phyloP scores from a whole-genome alignment of 805 yeast genomes.

The Candida nonsorbophila region DNA sequence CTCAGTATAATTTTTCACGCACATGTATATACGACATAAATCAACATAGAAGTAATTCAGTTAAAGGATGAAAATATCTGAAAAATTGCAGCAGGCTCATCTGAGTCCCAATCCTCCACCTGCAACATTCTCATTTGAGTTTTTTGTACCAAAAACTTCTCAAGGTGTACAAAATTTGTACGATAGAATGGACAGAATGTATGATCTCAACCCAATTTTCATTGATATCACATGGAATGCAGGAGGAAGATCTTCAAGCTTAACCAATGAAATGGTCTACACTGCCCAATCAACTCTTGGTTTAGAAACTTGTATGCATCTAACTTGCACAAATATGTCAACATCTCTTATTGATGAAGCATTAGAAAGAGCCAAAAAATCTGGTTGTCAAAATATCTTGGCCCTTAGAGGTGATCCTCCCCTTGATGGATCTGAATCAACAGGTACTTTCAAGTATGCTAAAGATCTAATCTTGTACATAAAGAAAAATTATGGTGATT shows the following conservation, averaged over 20 bases:
- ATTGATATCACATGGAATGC: slow-evolving; percentile 99
- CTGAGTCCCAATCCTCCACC: slow-evolving; percentile 33
- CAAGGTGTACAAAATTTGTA: slow-evolving; percentile 95
- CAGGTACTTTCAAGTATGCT: slow-evolving; percentile 85
- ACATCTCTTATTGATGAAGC: slow-evolving; percentile 77
- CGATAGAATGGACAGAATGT: slow-evolving; percentile 98
- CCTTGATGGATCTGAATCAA: slow-evolving; percentile 61
- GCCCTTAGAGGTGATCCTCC: slow-evolving; percentile 98
- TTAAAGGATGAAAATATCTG: slow-evolving; percentile 38
- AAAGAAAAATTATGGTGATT: slow-evolving; percentile 70
- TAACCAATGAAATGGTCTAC: slow-evolving; percentile 88
- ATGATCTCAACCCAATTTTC: slow-evolving; percentile 82
- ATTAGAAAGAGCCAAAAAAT: slow-evolving; percentile 71
- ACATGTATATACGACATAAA: slow-evolving; percentile 13
- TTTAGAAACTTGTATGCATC: slow-evolving; percentile 94
- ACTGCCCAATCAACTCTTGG: slow-evolving; percentile 89
- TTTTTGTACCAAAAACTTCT: slow-evolving; percentile 93
- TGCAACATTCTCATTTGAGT: slow-evolving; percentile 90
- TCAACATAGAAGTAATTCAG: too few relatives aligned
- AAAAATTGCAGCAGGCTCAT: slow-evolving; percentile 40
- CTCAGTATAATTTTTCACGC: slow-evolving; percentile 34
- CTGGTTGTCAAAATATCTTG: slow-evolving; percentile 93
- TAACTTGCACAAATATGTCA: slow-evolving; percentile 96
- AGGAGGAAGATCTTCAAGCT: slow-evolving; percentile 79
- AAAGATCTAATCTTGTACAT: slow-evolving; percentile 80